Base-by-base conservation (phyloP, 768 basidiomycete species). In the Tylopilus cervinicoccineus region DNA sequence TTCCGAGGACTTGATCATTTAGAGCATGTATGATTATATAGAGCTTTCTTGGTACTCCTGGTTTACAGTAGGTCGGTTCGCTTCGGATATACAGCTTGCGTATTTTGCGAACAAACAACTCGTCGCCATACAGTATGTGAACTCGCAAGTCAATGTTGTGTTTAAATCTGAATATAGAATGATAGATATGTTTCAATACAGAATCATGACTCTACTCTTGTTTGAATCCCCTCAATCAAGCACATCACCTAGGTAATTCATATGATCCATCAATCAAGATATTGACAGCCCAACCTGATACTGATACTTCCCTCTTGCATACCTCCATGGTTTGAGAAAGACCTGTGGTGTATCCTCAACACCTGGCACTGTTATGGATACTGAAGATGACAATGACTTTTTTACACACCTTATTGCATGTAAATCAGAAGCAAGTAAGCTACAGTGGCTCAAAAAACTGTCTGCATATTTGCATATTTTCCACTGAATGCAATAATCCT, bases 311-410 rank as follows among this genome's bases (percentile, higher is more conserved):
- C n/a, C 29, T 12, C 5, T 23, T 24, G 34, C 7, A 5, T 60
- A 62, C 7, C 51, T 55, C 61, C 61, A 61, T 5, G 61, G 56
- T 5, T 53, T 48, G 2, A 62, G 61, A 19, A 62, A 38, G 4
- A 40, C 29, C 3, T 14, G 4, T 20, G 51, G 56, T 2, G 58
- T 12, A 16, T 62, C 58, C 26, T 17, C 40, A 6, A 58, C 58
- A n/a, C n/a, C n/a, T n/a, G n/a, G n/a, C n/a, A n/a, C n/a, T n/a
- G n/a, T n/a, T n/a, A n/a, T n/a, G n/a, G n/a, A n/a, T n/a, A n/a
- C n/a, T n/a, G n/a, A n/a, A n/a, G n/a, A n/a, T n/a, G n/a, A n/a
- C n/a, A n/a, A n/a, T n/a, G n/a, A n/a, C n/a, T n/a, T n/a, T n/a
- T n/a, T n/a, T n/a, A n/a, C n/a, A n/a, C n/a, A n/a, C n/a, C n/a